Evolutionary conservation across 768 basidiomycete species (phyloP).

Genomic region (Russula compacta): DNA sequence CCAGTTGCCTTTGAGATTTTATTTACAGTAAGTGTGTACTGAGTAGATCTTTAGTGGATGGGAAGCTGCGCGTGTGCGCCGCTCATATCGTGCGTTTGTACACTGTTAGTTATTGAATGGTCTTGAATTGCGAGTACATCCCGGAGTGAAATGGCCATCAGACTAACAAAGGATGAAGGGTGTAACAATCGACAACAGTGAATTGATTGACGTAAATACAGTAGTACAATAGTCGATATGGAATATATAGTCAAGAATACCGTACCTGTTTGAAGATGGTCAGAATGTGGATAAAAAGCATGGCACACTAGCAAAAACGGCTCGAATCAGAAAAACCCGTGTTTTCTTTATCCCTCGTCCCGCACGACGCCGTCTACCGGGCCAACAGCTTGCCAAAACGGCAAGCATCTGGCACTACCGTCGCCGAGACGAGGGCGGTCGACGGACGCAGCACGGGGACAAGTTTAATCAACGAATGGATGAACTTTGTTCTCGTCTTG

Average conservation of each 20-base stretch:
- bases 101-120: background rate
- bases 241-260: background rate
- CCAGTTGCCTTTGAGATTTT: background rate
- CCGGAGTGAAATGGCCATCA: too few species aligned
- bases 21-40: conserved; percentile 5
- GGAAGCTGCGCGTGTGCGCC: background rate
- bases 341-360: conserved; percentile 18
- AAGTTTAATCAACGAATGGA: conserved; percentile 22
- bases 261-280: background rate
- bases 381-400: conserved; percentile 16
- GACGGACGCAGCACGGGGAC: background rate
- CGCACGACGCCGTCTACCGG: background rate
- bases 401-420: conserved; percentile 3
- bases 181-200: background rate
- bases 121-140: background rate
- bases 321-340: conserved; percentile 20
- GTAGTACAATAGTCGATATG: background rate
- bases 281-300: background rate
- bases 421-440: conserved; percentile 10
- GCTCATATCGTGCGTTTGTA: conserved; percentile 4
- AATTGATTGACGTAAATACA: background rate
- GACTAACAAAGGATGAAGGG: too few species aligned
- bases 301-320: background rate
- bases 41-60: background rate
- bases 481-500: conserved; percentile 21